These are phyloP conservation scores for Echites panduratus DNA, from an alignment of 257 asterid species.

Conservation along the genomic window DNA sequence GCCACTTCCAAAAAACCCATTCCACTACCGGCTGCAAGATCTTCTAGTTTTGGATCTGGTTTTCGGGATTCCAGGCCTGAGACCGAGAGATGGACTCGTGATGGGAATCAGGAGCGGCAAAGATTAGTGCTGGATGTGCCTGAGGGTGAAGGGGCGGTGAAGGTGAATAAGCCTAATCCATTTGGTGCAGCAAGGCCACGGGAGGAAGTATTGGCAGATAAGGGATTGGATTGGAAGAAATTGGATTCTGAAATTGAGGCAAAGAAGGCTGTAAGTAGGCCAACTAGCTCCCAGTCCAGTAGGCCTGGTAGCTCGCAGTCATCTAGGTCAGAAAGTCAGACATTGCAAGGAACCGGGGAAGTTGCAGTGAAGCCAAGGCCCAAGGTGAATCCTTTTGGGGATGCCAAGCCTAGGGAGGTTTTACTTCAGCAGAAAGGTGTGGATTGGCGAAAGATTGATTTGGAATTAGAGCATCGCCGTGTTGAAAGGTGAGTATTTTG, in stretches of 20 bases:
- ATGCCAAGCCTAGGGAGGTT: constrained; percentile 96
- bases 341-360: constrained; percentile 37
- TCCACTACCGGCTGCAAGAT: constrained; percentile 37
- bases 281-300: constrained; percentile 80
- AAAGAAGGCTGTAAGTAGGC: constrained; percentile 66
- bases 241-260: constrained; percentile 62
- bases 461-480: constrained; percentile 70
- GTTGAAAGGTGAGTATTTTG: constrained; percentile 54
- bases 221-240: constrained; percentile 95
- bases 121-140: constrained; percentile 33
- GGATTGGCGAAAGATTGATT: constrained; percentile 95
- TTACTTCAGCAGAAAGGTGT: constrained; percentile 87
- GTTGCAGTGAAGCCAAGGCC: constrained; percentile 53
- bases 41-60: constrained; percentile 48
- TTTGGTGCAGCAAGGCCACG: constrained; percentile 97
- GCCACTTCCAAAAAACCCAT: constrained; percentile 48
- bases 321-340: constrained; percentile 40
- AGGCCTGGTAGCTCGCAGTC: constrained; percentile 77
- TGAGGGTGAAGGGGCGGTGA: constrained; percentile 23
- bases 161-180: constrained; percentile 70
- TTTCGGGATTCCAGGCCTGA: constrained; percentile 44
- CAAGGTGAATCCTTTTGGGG: constrained; percentile 90
- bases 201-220: constrained; percentile 92
- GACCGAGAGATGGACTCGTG: constrained; percentile 66
- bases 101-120: constrained; percentile 34